Evolutionary conservation across 371 early-diverging fungal species (phyloP).

Genomic region (Mortierella sp.): DNA sequence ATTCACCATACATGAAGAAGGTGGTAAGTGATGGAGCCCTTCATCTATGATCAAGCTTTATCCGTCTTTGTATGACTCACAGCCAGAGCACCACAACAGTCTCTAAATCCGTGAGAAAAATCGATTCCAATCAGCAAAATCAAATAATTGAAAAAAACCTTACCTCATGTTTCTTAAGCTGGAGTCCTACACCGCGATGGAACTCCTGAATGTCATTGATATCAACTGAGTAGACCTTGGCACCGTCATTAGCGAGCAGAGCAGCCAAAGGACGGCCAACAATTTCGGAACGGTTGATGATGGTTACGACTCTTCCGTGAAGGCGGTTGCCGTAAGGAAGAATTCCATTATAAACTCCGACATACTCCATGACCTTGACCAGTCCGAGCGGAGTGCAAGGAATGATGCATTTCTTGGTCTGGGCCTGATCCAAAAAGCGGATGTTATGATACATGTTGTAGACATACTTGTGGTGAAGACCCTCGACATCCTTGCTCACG

Average conservation of each 20-base stretch:
- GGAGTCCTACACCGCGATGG: slow-evolving; percentile 85
- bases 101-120: slow-evolving; percentile 1
- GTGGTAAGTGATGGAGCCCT: neutral
- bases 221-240: slow-evolving; percentile 95
- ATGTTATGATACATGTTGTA: slow-evolving; percentile 97
- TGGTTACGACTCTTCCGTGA: slow-evolving; percentile 93
- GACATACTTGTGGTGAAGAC: slow-evolving; percentile 92
- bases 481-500: slow-evolving; percentile 95
- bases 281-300: slow-evolving; percentile 96
- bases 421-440: slow-evolving; percentile 85
- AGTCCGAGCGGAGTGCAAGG: slow-evolving; percentile 97
- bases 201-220: slow-evolving; percentile 91
- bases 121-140: neutral
- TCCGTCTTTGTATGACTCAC: slow-evolving; percentile 10
- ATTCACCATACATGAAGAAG: neutral
- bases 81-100: neutral
- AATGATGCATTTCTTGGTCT: slow-evolving; percentile 92
- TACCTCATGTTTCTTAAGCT: slow-evolving; percentile 84
- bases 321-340: slow-evolving; percentile 94
- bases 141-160: neutral
- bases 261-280: slow-evolving; percentile 98
- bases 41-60: neutral
- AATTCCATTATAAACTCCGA: slow-evolving; percentile 93
- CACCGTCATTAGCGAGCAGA: slow-evolving; percentile 97
- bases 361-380: slow-evolving; percentile 94